Base-by-base conservation (phyloP, 345 rosid genomes). In the Eucalyptus rudis region DNA sequence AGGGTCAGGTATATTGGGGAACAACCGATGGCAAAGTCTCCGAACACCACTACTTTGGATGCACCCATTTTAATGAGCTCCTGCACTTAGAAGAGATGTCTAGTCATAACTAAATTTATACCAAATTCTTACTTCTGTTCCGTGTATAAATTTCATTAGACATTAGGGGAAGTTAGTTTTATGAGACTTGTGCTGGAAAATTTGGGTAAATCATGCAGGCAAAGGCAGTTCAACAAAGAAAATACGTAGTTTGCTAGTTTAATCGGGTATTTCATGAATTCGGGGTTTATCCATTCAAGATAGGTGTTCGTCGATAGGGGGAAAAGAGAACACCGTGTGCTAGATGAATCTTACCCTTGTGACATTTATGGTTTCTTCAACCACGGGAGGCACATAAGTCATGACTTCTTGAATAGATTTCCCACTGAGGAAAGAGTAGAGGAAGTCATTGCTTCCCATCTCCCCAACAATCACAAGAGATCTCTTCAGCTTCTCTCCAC, bases 381-480 rank as follows among this genome's bases (percentile, higher is more conserved):
- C 86, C 49, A 89, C 13, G 44, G 29, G 31, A 16, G 90, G 90
- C 90, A 89, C 90, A 8, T 86, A 71, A 59, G 76, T 71, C 68
- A 19, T 19, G 36, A 86, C 88, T 71, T 89, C 90, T 54, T 44
- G 66, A 22, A 89, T 89, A 29, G 90, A 66, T 58, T 86, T 89
- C n/a, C 90, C 90, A 10, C 9, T 8, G 25, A 47, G 31, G 52
- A 89, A 86, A 13, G 90, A 86, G 1, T 51, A 86, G 43, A 86
- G 66, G 86, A 86, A 86, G 76, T 89, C 90, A 36, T 89, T 89
- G 76, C 90, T 86, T 7, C 90, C 90, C 49, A 89, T 66, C 86
- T 89, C 90, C 52, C 90, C 90, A 31, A 89, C 90, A 33, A 86
- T 79, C 29, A 89, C 86, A 25, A 89, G 90, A n/a, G 90, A 86